Conservation (phyloP, 1,139 yeast genomes). For the Candida sanyaensis region DNA sequence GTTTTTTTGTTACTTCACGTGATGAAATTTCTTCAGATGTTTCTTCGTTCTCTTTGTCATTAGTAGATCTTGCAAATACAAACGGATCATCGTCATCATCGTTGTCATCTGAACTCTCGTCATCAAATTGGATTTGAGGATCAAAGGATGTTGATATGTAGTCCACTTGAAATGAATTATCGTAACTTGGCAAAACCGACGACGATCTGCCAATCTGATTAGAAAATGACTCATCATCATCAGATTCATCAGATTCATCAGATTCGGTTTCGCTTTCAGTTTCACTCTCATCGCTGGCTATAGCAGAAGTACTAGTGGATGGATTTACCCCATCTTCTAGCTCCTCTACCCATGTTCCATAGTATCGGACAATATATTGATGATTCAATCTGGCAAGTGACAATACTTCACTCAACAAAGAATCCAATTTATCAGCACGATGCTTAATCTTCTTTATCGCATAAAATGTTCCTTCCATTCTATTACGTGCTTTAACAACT, state of each 20-base stretch:
- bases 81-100: slow-evolving; percentile 24
- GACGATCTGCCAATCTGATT: slow-evolving; percentile 22
- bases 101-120: slow-evolving; percentile 37
- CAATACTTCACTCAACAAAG: slow-evolving; percentile 86
- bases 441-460: slow-evolving; percentile 93
- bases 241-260: slow-evolving; percentile 13
- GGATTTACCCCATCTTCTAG: slow-evolving; percentile 25
- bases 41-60: slow-evolving; percentile 13
- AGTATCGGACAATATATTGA: slow-evolving; percentile 92
- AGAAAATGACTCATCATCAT: slow-evolving; percentile 6
- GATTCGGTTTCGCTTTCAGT: slow-evolving; percentile 16
- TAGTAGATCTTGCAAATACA: slow-evolving; percentile 29
- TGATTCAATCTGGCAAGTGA: slow-evolving; percentile 89
- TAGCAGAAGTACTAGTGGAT: slow-evolving; percentile 5
- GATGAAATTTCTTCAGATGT: slow-evolving; percentile 16
- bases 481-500: slow-evolving; percentile 91
- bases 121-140: slow-evolving; percentile 60
- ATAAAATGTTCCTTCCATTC: slow-evolving; percentile 91
- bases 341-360: slow-evolving; percentile 96
- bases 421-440: slow-evolving; percentile 73
- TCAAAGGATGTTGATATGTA: slow-evolving; percentile 67
- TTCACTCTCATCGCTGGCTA: slow-evolving; percentile 5
- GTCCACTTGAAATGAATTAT: slow-evolving; percentile 53
- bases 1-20: background rate
- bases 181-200: slow-evolving; percentile 31